Evolutionary conservation across 192 early-diverging fungal genomes (phyloP), one percentile per base, ranked within the genome.

Genomic region (Phlyctochytrium planicorne): DNA sequence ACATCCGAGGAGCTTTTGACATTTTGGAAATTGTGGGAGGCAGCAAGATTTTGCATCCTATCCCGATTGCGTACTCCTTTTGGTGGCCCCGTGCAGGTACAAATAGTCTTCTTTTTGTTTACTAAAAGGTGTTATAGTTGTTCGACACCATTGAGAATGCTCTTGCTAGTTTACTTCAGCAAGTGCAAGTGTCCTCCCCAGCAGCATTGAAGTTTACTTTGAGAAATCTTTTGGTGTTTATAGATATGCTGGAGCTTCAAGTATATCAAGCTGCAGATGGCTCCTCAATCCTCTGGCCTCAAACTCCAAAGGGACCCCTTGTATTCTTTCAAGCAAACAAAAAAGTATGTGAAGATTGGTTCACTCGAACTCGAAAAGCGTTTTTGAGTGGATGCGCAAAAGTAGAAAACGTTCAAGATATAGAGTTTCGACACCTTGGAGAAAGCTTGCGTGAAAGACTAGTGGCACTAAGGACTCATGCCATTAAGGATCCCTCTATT

Each of bases 21-120:
- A 30, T 90, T 81, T 59, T 94, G 92, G 92, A 82, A 77, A 0
- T 63, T 90, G 24, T 93, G 91, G 91, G 91, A 94, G 75, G 70
- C 75, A 2, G 78, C 89, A 17, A 80, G 91, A 60, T 92, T 85
- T 62, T 90, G 88, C 60, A 80, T 92, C 25, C 52, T 90, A n/a
- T 82, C 88, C 6, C 73, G 90, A 61, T 66, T 94, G 60, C 75
- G 89, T 10, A 93, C 91, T 14, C 87, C 90, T 0, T 87, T 90
- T 66, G 92, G 92, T 36, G 78, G 84, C 3, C 89, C 91, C 2
- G 77, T 86, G 40, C 88, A 88, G 72, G 82, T 76, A 67, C 20
- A 47, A 20, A 47, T 6, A 47, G 6, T 20, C 40, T 47, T 31
- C 37, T 53, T 27, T 34, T 2, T 24, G 53, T 27, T 62, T 59